These are phyloP conservation scores for Rubia occidens DNA, from an alignment of 305 asterid species.

Conservation along the genomic window DNA sequence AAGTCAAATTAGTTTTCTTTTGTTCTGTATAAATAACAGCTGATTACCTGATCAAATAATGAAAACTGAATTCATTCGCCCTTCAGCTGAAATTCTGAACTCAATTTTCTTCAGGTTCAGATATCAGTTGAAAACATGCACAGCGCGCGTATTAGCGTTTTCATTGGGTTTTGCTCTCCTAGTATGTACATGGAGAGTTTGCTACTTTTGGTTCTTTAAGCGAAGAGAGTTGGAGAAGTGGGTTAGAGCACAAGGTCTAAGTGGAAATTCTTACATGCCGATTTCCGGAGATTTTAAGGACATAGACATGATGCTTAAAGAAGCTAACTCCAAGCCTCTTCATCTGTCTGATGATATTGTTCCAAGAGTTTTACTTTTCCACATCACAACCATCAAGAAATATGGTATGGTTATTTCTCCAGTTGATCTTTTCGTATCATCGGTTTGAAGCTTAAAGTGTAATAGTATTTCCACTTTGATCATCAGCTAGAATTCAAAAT, in stretches of 20 bases:
- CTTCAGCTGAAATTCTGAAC: not conserved
- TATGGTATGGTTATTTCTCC: conserved; percentile 27
- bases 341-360: conserved; percentile 19
- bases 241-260: conserved; percentile 38
- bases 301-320: conserved; percentile 14
- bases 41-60: not conserved
- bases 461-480: not conserved
- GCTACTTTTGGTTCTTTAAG: conserved; percentile 29
- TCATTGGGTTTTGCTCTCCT: conserved; percentile 12
- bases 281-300: conserved; percentile 38
- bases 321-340: conserved; percentile 25
- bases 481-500: not conserved
- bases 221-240: conserved; percentile 34
- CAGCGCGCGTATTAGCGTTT: conserved; percentile 15
- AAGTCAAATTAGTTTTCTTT: not conserved
- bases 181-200: conserved; percentile 25
- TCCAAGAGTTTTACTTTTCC: conserved; percentile 22
- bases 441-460: not conserved
- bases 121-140: conserved; percentile 17
- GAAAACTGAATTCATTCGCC: not conserved
- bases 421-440: not conserved
- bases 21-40: not conserved
- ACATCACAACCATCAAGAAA: conserved; percentile 19
- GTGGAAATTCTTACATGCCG: conserved; percentile 41
- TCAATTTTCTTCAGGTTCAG: not conserved